phyloP scores from a whole-genome alignment of 208 protist species.

The Crithidia bombi region DNA sequence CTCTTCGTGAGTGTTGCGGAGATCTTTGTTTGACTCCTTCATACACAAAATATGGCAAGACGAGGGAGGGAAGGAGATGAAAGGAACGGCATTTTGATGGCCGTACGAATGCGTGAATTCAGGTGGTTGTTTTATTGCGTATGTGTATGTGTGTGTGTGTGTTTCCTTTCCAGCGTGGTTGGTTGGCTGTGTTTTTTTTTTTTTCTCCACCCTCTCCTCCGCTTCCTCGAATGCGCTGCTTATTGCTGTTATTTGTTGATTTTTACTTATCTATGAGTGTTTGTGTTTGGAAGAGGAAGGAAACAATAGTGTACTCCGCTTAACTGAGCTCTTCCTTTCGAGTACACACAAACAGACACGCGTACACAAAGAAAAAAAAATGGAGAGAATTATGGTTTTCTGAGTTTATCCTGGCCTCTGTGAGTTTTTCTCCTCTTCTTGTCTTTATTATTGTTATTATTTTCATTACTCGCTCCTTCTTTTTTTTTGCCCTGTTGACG shows the following conservation, averaged over 20 bases:
- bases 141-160: no score
- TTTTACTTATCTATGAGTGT: no score
- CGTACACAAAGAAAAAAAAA: not conserved
- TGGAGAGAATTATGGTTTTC: no score
- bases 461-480: not conserved
- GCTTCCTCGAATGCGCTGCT: no score
- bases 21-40: slow-evolving; percentile 3
- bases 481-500: not conserved
- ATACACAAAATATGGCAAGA: no score
- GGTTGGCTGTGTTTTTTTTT: slow-evolving; percentile 8
- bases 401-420: slow-evolving; percentile 9
- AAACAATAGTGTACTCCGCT: slow-evolving; percentile 25
- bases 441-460: slow-evolving; percentile 10
- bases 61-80: not conserved
- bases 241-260: no score
- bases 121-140: no score
- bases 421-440: slow-evolving; percentile 2
- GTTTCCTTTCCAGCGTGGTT: no score
- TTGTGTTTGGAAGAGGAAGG: slow-evolving; percentile 18
- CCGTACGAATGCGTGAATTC: not conserved
- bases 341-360: slow-evolving; percentile 9
- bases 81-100: no score
- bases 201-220: no score
- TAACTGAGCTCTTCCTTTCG: slow-evolving; percentile 17
- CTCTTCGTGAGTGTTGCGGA: no score